Percentiles rank a stretch among this genome's conserved stretches.
Conservation (phyloP, 1,284 basidiomycete genomes). For the Laetiporus sulphureus region DNA sequence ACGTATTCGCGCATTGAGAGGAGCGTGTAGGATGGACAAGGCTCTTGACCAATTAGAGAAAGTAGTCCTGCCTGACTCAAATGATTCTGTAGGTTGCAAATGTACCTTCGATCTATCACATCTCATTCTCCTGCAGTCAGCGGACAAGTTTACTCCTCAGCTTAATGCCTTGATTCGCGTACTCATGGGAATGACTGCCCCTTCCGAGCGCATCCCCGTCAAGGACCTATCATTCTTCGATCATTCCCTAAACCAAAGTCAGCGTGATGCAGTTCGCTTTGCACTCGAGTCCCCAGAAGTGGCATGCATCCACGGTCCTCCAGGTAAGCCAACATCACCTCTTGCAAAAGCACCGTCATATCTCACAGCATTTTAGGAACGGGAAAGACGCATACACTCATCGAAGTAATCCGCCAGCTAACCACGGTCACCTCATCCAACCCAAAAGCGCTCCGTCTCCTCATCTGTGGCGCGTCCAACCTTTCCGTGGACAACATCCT, state of each 20-base stretch:
- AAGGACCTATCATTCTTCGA: constrained; percentile 68
- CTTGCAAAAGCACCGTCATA: neutral
- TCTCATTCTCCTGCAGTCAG: too few relatives aligned
- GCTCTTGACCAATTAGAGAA: constrained; percentile 63
- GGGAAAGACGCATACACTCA: constrained; percentile 89
- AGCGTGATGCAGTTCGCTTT: constrained; percentile 76
- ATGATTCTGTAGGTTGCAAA: constrained; percentile 14
- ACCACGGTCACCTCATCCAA: constrained; percentile 44
- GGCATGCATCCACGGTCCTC: constrained; percentile 95
- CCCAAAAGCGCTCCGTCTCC: constrained; percentile 48
- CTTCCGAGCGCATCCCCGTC: constrained; percentile 30
- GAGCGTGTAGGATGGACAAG: constrained; percentile 73
- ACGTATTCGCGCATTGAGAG: too few relatives aligned
- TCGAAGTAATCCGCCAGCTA: constrained; percentile 85
- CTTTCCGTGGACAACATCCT: constrained; percentile 89
- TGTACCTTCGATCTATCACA: too few relatives aligned
- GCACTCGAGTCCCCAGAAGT: constrained; percentile 70
- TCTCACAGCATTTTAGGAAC: constrained; percentile 45
- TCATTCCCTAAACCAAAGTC: constrained; percentile 71
- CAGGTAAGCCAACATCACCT: constrained; percentile 47
- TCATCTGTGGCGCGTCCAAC: constrained; percentile 90
- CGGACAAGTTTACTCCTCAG: constrained; percentile 35
- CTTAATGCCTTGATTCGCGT: constrained; percentile 51
- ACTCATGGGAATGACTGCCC: constrained; percentile 55
- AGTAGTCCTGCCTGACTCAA: constrained; percentile 25